Base-by-base conservation (phyloP, 2,329 filamentous ascomycete species). In the Trichoderma simmonsii region DNA sequence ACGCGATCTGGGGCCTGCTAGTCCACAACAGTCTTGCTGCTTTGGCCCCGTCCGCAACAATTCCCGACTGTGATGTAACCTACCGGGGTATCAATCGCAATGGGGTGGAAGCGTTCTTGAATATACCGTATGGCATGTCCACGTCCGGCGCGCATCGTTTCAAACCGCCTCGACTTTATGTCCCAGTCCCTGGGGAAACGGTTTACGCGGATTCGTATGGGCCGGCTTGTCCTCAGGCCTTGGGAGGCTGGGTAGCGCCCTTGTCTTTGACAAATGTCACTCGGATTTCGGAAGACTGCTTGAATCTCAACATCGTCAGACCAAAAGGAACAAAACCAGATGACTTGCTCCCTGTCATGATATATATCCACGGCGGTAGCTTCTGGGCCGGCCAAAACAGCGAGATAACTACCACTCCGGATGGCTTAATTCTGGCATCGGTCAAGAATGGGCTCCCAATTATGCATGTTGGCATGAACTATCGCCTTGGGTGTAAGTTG, bases 51-150 rank as follows among this genome's bases (percentile, higher is more conserved):
- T 28, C 62, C 0, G 76, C 73, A 12, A 30, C 70, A 12, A 78
- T 80, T 70, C n/a, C 64, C 6, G 71, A 56, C 15, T 67, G 68
- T 2, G 73, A 77, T 36, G 77, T 86, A 61, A 83, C 79, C 0
- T 86, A 85, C 74, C 71, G 75, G n/a, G 85, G 85, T 11, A 74
- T 85, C 24, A 70, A 78, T 11, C 81, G 82, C 72, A 85, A 84
- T 72, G 82, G 80, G 26, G 79, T 86, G 48, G 85, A 87, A 68
- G 78, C 82, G 9, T 87, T 86, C 73, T 79, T 85, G 4, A 82
- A 81, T n/a, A 84, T 86, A 26, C 82, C 80, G 1, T 87, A 84
- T 62, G 85, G 82, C 5, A 75, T 84, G 65, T 84, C 86, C 73
- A 86, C 85, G 0, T 75, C 82, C 72, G 84, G 83, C 11, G 74